A percentile compares a stretch with the other conserved stretches of the same genome.
These are phyloP conservation scores for Phytophthora ramorum DNA, from an alignment of 352 stramenopile species.

Conservation along the genomic window DNA sequence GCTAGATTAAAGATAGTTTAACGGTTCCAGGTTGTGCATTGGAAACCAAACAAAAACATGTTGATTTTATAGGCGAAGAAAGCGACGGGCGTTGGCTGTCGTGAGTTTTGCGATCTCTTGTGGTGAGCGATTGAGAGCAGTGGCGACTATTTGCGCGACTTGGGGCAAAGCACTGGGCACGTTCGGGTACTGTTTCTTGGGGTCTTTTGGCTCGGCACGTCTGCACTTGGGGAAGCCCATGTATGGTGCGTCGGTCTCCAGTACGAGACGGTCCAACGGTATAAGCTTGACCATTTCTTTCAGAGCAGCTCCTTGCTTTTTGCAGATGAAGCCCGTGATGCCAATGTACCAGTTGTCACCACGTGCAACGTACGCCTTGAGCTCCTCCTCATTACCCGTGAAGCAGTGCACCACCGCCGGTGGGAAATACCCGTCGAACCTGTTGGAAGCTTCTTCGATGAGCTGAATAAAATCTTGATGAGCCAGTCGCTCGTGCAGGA, in stretches of 20 bases:
- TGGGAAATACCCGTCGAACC: constrained; percentile 49
- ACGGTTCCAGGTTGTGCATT: constrained; percentile 27
- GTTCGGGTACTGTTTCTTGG: constrained; percentile 83
- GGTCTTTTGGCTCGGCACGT: constrained; percentile 34
- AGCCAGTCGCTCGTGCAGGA: constrained; percentile 85
- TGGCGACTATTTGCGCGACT: constrained; percentile 65
- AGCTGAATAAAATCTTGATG: constrained; percentile 77
- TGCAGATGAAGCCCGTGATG: constrained; percentile 92
- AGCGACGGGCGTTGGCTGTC: constrained; percentile 69
- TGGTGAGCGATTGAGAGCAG: constrained; percentile 46
- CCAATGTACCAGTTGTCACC: constrained; percentile 89
- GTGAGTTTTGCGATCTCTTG: constrained; percentile 73
- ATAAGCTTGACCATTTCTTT: constrained; percentile 66
- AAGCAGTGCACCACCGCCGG: constrained; percentile 92
- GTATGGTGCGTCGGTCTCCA: constrained; percentile 94
- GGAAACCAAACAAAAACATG: neutral
- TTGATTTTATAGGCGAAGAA: constrained; percentile 55
- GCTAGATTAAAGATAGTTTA: constrained; percentile 33
- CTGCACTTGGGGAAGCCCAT: constrained; percentile 88
- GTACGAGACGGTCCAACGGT: constrained; percentile 82
- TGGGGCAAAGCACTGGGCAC: constrained; percentile 71
- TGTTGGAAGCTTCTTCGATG: constrained; percentile 58
- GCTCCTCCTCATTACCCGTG: constrained; percentile 78
- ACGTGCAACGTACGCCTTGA: constrained; percentile 72
- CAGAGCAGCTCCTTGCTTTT: constrained; percentile 64